These are phyloP conservation scores for Simplicillium aogashimaense DNA, from an alignment of 2,329 filamentous ascomycete species.

Conservation along the genomic window DNA sequence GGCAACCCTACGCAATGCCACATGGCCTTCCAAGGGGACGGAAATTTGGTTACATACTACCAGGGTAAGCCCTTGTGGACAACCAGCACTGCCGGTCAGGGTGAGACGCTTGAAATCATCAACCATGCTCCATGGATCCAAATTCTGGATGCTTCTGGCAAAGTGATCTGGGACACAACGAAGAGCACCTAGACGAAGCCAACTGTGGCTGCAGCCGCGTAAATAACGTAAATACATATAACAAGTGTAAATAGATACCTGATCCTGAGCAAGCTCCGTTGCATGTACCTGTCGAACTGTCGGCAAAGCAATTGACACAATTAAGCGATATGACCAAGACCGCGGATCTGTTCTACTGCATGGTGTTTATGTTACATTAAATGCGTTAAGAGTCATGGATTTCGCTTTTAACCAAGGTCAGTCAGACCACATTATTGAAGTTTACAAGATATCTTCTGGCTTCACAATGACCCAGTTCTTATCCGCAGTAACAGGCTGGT, in stretches of 20 bases:
- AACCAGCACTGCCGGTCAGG: slow-evolving; percentile 7
- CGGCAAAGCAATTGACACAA: too few species aligned
- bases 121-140: slow-evolving; percentile 10
- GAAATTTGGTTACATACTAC: slow-evolving; percentile 8
- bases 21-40: slow-evolving; percentile 6
- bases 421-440: background rate
- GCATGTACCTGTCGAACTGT: too few species aligned
- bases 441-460: slow-evolving; percentile 25
- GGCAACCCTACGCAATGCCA: slow-evolving; percentile 7
- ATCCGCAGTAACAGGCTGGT: slow-evolving; percentile 27
- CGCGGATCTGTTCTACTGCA: too few species aligned
- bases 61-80: slow-evolving; percentile 6
- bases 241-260: too few species aligned
- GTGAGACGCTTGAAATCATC: slow-evolving; percentile 6
- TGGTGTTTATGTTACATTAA: too few species aligned
- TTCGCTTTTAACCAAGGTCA: too few species aligned
- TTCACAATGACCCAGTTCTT: slow-evolving; percentile 34
- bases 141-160: slow-evolving; percentile 8
- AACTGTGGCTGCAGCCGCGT: too few species aligned
- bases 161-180: slow-evolving; percentile 11
- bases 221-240: too few species aligned
- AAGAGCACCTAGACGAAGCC: slow-evolving; percentile 5
- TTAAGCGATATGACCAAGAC: too few species aligned
- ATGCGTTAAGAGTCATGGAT: too few species aligned
- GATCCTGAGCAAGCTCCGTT: too few species aligned